A percentile compares a stretch with the other conserved stretches of the same genome.
phyloP scores from a whole-genome alignment of 768 basidiomycete genomes.

The Leccinum longicurvipes region DNA sequence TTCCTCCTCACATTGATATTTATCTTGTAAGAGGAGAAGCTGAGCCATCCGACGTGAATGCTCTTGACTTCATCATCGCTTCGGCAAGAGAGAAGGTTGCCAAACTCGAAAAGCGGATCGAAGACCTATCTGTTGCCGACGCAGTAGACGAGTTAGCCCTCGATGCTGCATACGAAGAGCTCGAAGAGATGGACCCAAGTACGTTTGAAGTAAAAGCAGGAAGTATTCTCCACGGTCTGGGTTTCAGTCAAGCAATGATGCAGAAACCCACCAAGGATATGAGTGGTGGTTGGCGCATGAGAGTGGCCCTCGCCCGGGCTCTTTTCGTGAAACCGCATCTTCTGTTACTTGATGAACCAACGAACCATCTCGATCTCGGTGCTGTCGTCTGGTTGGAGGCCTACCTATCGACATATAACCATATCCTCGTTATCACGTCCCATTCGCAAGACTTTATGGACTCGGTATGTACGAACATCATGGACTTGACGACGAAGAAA shows the following conservation, averaged over 20 bases:
- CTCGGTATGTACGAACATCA: constrained; percentile 94
- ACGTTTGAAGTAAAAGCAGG: constrained; percentile 97
- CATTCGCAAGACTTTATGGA: constrained; percentile 99
- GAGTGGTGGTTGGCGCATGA: constrained; percentile 99
- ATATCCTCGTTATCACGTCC: constrained; percentile 95
- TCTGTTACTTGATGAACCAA: constrained; percentile 88
- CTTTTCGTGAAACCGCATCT: constrained; percentile 97
- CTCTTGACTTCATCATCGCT: constrained; percentile 93
- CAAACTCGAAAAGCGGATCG: constrained; percentile 87
- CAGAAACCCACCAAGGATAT: constrained; percentile 96
- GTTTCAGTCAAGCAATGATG: constrained; percentile 92
- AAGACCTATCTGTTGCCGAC: constrained; percentile 89
- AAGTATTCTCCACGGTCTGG: constrained; percentile 95
- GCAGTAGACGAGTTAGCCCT: constrained; percentile 85
- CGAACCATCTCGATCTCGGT: constrained; percentile 92
- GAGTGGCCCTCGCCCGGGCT: constrained; percentile 93
- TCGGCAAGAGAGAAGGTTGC: constrained; percentile 94
- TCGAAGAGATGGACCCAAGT: constrained; percentile 93
- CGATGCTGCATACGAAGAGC: constrained; percentile 88
- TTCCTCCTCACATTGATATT: constrained; percentile 94
- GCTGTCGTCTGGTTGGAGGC: constrained; percentile 99
- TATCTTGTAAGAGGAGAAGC: constrained; percentile 96
- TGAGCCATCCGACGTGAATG: constrained; percentile 92
- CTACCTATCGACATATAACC: constrained; percentile 96
- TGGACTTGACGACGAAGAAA: constrained; percentile 92